Evolutionary conservation across 2,329 filamentous ascomycete genomes (phyloP), one percentile per base, ranked within the genome.

Genomic region (Scedosporium minutisporum): DNA sequence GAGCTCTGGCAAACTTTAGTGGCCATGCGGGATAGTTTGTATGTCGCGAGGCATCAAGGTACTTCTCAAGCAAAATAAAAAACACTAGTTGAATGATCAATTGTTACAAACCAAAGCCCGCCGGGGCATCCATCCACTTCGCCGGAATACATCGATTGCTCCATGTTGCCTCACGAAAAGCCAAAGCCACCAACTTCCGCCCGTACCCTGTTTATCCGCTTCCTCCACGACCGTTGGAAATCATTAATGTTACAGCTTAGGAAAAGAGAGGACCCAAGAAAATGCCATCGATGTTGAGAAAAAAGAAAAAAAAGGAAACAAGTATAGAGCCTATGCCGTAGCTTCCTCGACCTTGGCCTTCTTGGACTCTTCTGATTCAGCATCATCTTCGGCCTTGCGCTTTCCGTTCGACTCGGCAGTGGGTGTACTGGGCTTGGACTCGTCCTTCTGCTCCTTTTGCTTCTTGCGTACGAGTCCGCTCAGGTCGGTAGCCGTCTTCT

Each of bases 391-490:
- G 63, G 78, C 87, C 72, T 87, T 85, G 71, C 85, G 76, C 74
- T 85, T 82, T 69, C 74, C 74, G 62, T 77, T 79, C 4, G 74
- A 64, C 27, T 72, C 65, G 6, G 66, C 67, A 23, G 72, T 61
- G 4, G 64, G 41, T 9, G 65, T 48, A 18, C 66, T 44, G 2
- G 62, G 65, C 25, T 67, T 66, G 9, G 72, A 71, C 69, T 78
- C 77, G 6, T 72, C 71, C 69, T 78, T 77, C 65, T 71, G 68
- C 73, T 85, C 71, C 69, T 78, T 77, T 65, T 71, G 68, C 73
- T 85, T 86, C 70, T 87, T 93, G 68, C 88, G 86, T 53, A 93
- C 87, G 57, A 93, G 77, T n/a, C 86, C 83, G 0, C 83, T 85
- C 14, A 96, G 77, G 70, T 95, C 90, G 16, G 83, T 91, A 6